phyloP scores from a whole-genome alignment of 768 basidiomycete genomes.

The Auricularia sp. region DNA sequence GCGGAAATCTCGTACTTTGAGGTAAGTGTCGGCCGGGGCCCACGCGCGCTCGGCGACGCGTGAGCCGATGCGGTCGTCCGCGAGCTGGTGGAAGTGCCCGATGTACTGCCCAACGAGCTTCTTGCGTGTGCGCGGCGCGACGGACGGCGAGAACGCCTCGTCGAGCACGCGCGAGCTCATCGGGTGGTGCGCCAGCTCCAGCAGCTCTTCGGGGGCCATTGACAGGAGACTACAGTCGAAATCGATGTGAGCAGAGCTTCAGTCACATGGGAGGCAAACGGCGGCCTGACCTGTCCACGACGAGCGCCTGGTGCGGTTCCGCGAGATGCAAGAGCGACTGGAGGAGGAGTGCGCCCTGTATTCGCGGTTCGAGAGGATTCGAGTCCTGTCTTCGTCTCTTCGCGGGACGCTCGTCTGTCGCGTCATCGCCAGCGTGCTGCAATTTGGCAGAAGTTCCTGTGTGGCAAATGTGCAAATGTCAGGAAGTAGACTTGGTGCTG shows the following conservation, averaged over 20 bases:
- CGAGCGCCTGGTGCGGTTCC: conserved; percentile 53
- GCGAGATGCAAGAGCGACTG: conserved; percentile 71
- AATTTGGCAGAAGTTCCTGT: conserved; percentile 60
- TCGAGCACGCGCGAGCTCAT: conserved; percentile 77
- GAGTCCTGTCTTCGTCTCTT: conserved; percentile 4
- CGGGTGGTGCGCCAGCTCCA: conserved; percentile 51
- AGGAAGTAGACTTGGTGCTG: no score
- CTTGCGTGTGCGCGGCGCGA: conserved; percentile 55
- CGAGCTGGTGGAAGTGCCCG: conserved; percentile 68
- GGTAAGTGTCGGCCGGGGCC: conserved; percentile 83
- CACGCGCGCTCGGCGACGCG: conserved; percentile 79
- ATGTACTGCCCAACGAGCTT: conserved; percentile 65
- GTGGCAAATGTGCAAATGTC: not conserved
- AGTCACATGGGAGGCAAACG: not conserved
- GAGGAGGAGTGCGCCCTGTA: conserved; percentile 80
- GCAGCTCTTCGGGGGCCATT: conserved; percentile 47
- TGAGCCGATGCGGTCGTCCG: conserved; percentile 85
- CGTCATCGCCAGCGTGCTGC: conserved; percentile 28
- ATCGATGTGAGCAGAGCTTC: conserved; percentile 1
- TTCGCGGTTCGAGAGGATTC: conserved; percentile 50
- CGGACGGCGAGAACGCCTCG: conserved; percentile 49
- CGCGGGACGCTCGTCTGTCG: not conserved
- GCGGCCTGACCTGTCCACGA: conserved; percentile 54
- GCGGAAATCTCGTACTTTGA: conserved; percentile 49
- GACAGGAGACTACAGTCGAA: conserved; percentile 41